Evolutionary conservation across 176 grass and related monocot genomes (phyloP).

Genomic region (Typha latifolia): DNA sequence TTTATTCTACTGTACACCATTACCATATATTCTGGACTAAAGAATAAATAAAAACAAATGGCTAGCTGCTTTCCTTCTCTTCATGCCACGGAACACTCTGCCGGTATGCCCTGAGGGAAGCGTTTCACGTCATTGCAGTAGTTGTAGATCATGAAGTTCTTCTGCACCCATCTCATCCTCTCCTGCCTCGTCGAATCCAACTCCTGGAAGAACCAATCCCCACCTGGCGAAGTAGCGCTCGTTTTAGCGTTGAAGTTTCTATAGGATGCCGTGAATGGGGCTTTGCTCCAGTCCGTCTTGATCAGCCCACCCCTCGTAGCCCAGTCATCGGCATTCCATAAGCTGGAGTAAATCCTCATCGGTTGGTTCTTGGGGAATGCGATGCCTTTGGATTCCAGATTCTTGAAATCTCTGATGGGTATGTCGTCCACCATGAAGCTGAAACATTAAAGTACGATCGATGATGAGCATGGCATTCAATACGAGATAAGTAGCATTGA

Average conservation of each 20-base stretch:
- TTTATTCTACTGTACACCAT: too few species aligned
- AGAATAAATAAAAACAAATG: too few species aligned
- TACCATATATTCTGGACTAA: too few species aligned
- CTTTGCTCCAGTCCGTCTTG: conserved; percentile 79
- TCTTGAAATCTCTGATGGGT: conserved; percentile 71
- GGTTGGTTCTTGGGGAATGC: conserved; percentile 79
- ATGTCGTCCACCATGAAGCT: conserved; percentile 89
- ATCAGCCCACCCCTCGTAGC: conserved; percentile 69
- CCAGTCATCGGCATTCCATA: conserved; percentile 96
- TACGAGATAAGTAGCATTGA: neutral
- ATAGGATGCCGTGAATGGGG: conserved; percentile 61
- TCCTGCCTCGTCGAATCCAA: conserved; percentile 50
- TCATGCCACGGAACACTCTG: conserved; percentile 45
- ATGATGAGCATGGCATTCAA: too few species aligned
- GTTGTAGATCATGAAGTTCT: conserved; percentile 86
- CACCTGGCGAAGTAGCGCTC: neutral
- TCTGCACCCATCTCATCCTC: conserved; percentile 68
- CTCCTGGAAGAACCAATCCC: conserved; percentile 76
- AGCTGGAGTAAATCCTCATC: conserved; percentile 82
- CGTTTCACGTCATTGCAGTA: conserved; percentile 79
- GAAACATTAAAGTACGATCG: neutral
- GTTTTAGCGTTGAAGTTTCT: conserved; percentile 44
- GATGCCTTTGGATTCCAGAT: conserved; percentile 57
- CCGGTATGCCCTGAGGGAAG: conserved; percentile 37
- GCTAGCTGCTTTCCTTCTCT: neutral